Evolutionary conservation across 73 alveolate genomes (phyloP).

Genomic region (Diophrys sp.): DNA sequence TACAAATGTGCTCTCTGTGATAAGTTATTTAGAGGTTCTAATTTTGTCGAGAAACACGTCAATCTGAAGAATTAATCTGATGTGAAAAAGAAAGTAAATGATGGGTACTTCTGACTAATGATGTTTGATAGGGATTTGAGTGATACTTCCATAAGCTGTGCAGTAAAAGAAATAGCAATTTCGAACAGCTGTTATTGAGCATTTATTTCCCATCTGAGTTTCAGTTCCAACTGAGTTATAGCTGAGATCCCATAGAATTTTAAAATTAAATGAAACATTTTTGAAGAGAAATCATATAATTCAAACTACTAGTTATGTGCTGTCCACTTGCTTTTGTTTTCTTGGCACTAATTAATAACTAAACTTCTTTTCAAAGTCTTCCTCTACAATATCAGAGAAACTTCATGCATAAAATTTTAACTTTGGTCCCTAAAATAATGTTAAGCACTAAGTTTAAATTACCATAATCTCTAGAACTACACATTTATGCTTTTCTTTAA

Average conservation of each 20-base stretch:
- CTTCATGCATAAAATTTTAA: constrained; percentile 46
- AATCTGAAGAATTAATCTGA: no score
- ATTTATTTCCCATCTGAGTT: constrained; percentile 65
- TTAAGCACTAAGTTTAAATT: constrained; percentile 79
- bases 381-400: constrained; percentile 10
- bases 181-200: constrained; percentile 68
- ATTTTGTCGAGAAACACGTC: no score
- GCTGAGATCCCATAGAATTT: constrained; percentile 56
- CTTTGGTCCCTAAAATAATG: constrained; percentile 87
- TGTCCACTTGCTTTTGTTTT: constrained; percentile 15
- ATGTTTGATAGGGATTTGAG: no score
- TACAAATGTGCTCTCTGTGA: no score
- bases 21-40: no score
- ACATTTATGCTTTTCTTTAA: no score
- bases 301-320: constrained; percentile 9
- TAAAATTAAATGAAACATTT: constrained; percentile 58
- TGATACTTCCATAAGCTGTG: constrained; percentile 68
- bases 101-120: no score
- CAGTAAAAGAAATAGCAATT: constrained; percentile 80
- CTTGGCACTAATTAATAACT: constrained; percentile 35
- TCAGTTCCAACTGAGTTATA: constrained; percentile 75
- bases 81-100: no score
- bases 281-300: constrained; percentile 59
- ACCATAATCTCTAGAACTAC: no score
- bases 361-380: constrained; percentile 44